Percentiles rank a stretch among this genome's conserved stretches.
These are phyloP conservation scores for Daedaleopsis nitida DNA, from an alignment of 768 basidiomycete genomes.

Conservation along the genomic window DNA sequence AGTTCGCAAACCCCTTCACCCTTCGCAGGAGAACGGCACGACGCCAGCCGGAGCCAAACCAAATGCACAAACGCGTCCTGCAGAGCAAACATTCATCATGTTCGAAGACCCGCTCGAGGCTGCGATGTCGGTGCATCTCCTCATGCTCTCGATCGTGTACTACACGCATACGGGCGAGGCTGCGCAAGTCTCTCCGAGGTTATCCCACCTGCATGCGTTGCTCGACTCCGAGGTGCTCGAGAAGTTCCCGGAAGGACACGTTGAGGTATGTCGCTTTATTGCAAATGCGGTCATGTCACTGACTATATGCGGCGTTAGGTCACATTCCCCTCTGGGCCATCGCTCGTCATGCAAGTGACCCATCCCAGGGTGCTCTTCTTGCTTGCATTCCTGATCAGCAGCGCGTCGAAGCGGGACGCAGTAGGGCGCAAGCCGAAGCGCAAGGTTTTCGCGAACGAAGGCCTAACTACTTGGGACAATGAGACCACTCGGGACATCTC, in stretches of 20 bases:
- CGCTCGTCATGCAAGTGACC: constrained; percentile 59
- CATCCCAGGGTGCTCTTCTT: constrained; percentile 68
- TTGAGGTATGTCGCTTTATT: constrained; percentile 32
- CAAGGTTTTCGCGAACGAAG: constrained; percentile 68
- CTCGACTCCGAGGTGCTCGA: constrained; percentile 60
- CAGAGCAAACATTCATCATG: constrained; percentile 26
- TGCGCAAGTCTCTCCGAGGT: constrained; percentile 47
- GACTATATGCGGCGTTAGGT: constrained; percentile 26
- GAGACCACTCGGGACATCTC: constrained; percentile 45
- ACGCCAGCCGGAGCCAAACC: not conserved
- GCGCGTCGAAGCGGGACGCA: constrained; percentile 68
- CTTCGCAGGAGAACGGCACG: not conserved
- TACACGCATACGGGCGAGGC: constrained; percentile 61
- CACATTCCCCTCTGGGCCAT: constrained; percentile 36
- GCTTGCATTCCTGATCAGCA: constrained; percentile 68
- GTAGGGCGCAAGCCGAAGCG: constrained; percentile 75
- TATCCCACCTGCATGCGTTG: constrained; percentile 63
- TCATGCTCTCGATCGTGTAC: constrained; percentile 63
- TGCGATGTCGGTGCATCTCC: constrained; percentile 55
- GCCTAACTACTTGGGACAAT: constrained; percentile 50
- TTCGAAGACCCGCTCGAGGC: constrained; percentile 39
- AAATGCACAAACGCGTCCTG: not conserved
- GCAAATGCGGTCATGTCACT: not conserved
- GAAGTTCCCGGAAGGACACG: constrained; percentile 39
- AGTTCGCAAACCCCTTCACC: constrained; percentile 15